Percentiles rank a stretch among this genome's conserved stretches.
Evolutionary conservation across 169 alveolate genomes (phyloP).

Genomic region (Eimeria sp.): DNA sequence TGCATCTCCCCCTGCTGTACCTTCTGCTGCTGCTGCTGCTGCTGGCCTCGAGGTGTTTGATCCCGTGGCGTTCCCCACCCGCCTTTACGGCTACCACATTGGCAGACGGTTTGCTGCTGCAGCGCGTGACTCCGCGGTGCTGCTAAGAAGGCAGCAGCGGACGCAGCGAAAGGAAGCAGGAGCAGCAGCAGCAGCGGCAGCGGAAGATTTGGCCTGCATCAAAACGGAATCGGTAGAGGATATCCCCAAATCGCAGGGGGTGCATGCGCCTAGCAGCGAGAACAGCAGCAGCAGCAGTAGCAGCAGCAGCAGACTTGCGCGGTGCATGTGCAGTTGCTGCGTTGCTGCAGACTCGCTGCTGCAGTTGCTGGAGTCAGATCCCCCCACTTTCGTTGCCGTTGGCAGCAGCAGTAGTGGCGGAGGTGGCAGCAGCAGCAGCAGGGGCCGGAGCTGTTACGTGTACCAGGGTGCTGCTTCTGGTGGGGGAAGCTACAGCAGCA

Average conservation of each 20-base stretch:
- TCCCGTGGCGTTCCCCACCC: slow-evolving; percentile 44
- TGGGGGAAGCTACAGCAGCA: slow-evolving; percentile 49
- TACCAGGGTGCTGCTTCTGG: slow-evolving; percentile 22
- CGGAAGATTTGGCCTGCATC: not conserved
- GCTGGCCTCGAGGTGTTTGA: slow-evolving; percentile 4
- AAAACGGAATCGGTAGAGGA: not conserved
- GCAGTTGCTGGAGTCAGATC: slow-evolving; percentile 42
- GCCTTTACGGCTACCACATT: slow-evolving; percentile 55
- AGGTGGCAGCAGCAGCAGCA: slow-evolving; percentile 29
- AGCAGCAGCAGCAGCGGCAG: slow-evolving; percentile 7
- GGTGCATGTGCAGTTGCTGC: slow-evolving; percentile 66
- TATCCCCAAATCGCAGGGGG: not conserved
- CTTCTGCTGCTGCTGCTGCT: slow-evolving; percentile 28
- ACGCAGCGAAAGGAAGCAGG: not conserved
- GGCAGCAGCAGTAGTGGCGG: slow-evolving; percentile 33
- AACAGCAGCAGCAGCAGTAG: slow-evolving; percentile 23
- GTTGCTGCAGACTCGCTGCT: slow-evolving; percentile 37
- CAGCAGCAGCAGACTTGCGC: not conserved
- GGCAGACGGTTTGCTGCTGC: slow-evolving; percentile 74
- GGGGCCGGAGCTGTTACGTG: slow-evolving; percentile 26
- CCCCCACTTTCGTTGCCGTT: slow-evolving; percentile 58
- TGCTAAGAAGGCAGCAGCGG: slow-evolving; percentile 28
- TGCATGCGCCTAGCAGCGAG: not conserved
- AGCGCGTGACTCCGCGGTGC: slow-evolving; percentile 62
- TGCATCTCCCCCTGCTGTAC: not conserved